Evolutionary conservation across 139 green algal genomes (phyloP).

Genomic region (Haematococcus sp.): DNA sequence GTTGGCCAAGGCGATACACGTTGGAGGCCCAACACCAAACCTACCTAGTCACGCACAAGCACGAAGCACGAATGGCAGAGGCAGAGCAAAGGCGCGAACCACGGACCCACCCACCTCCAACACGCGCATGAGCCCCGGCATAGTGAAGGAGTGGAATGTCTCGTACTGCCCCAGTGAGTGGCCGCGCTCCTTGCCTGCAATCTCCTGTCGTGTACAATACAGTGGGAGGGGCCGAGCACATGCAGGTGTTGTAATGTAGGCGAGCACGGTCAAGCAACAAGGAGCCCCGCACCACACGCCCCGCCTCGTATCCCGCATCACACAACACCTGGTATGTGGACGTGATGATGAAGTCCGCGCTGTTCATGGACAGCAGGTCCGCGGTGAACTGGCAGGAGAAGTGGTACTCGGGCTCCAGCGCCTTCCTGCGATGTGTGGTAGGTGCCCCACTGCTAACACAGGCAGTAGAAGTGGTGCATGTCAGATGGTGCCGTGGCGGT

Average conservation of each 20-base stretch:
- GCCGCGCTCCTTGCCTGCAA: conserved; percentile 43
- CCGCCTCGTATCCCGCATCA: no score
- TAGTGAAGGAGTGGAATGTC: conserved; percentile 68
- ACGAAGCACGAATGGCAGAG: background rate
- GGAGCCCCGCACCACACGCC: no score
- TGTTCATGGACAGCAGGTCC: conserved; percentile 84
- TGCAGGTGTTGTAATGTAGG: no score
- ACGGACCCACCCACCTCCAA: conserved; percentile 37
- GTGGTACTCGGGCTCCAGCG: conserved; percentile 67
- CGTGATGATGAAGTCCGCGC: conserved; percentile 81
- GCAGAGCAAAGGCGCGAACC: background rate
- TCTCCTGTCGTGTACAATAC: conserved; percentile 57
- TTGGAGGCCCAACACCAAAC: background rate
- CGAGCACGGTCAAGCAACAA: no score
- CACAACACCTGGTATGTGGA: conserved; percentile 60
- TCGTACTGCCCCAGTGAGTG: conserved; percentile 77
- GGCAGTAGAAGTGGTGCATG: background rate
- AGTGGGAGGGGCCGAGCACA: no score
- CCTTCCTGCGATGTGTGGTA: conserved; percentile 37
- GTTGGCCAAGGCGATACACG: no score
- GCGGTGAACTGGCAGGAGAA: conserved; percentile 82
- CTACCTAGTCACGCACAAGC: no score
- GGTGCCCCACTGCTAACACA: background rate
- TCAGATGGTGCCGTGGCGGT: background rate
- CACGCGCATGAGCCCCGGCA: conserved; percentile 74